A percentile compares a stretch with the other conserved stretches of the same genome.
These are phyloP conservation scores for Dioszegia hungarica DNA, from an alignment of 768 basidiomycete genomes.

Conservation along the genomic window DNA sequence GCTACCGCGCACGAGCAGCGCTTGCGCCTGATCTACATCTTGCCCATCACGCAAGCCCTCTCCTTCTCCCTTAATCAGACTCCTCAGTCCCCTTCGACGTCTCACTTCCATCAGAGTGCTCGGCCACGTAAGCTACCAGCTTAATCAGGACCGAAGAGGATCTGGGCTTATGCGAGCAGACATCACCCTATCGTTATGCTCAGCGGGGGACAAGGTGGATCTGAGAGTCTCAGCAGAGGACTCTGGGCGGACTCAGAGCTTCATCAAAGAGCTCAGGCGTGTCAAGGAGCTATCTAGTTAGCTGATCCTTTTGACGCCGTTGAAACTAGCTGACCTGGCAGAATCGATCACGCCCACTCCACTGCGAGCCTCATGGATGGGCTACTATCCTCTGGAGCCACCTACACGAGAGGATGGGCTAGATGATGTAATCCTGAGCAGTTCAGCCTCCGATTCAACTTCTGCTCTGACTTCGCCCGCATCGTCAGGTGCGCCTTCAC, in stretches of 20 bases:
- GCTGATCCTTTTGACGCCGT: no score
- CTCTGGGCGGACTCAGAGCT: slow-evolving; percentile 18
- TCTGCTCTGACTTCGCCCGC: not conserved
- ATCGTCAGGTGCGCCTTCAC: not conserved
- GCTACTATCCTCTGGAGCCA: not conserved
- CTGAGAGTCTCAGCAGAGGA: slow-evolving; percentile 24
- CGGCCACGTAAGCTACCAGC: slow-evolving; percentile 27
- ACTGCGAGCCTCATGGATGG: slow-evolving; percentile 23
- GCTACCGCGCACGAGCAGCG: not conserved
- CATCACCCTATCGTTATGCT: slow-evolving; percentile 24
- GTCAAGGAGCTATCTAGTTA: slow-evolving; percentile 20
- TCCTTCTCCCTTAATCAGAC: slow-evolving; percentile 28
- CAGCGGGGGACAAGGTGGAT: slow-evolving; percentile 12
- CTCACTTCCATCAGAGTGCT: slow-evolving; percentile 36
- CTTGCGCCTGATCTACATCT: slow-evolving; percentile 12
- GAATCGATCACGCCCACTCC: not conserved
- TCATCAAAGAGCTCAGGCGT: slow-evolving; percentile 27
- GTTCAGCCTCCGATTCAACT: not conserved
- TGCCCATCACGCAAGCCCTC: slow-evolving; percentile 23
- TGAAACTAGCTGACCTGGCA: not conserved
- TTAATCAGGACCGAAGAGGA: no score
- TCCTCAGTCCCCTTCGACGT: slow-evolving; percentile 36
- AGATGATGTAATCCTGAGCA: no score
- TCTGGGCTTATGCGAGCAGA: no score
- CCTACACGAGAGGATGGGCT: no score